Base-by-base conservation (phyloP, 441 rosid species). In the Eutrema salsugineum region DNA sequence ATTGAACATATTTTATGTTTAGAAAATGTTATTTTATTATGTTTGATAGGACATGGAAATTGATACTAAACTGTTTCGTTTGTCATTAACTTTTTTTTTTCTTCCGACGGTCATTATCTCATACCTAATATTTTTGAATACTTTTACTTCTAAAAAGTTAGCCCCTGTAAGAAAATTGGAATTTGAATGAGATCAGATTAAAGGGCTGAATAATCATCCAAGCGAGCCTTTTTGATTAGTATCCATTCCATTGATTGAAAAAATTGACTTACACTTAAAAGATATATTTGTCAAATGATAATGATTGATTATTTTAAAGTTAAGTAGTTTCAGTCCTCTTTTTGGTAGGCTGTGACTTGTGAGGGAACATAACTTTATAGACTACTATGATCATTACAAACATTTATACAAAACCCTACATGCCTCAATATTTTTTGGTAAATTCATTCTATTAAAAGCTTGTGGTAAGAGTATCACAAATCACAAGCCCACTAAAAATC, bases 331-430 rank as follows among this genome's bases (percentile, higher is more conserved):
- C 55, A 32, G 11, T 72, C 44, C 16, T 28, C 8, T 8, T 54
- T 54, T 54, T 3, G 70, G 16, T 55, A 63, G 50, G 71, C 2
- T 72, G 77, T 55, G 57, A 36, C 70, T 63, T 72, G 1, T 36
- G 58, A 72, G 77, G 77, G 71, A 55, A 72, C 71, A 64, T 64
- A 64, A 54, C 71, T 64, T 28, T 55, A 16, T 63, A 44, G 70
- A 55, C 57, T 36, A 17, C 3, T 53, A 16, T 53, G n/a, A n/a
- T n/a, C 43, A 28, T 8, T 38, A 39, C 20, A 64, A 19, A 53
- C 17, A 39, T 27, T 8, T 54, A 9, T 30, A 11, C 27, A 8
- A 46, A 44, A 16, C 20, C 19, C 28, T 30, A 68, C 47, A 22
- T n/a, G n/a, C 16, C 36, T 57, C 44, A 33, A 40, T 60, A 24